Evolutionary conservation across 352 stramenopile genomes (phyloP).

Genomic region (Globisporangium uncinulatum): DNA sequence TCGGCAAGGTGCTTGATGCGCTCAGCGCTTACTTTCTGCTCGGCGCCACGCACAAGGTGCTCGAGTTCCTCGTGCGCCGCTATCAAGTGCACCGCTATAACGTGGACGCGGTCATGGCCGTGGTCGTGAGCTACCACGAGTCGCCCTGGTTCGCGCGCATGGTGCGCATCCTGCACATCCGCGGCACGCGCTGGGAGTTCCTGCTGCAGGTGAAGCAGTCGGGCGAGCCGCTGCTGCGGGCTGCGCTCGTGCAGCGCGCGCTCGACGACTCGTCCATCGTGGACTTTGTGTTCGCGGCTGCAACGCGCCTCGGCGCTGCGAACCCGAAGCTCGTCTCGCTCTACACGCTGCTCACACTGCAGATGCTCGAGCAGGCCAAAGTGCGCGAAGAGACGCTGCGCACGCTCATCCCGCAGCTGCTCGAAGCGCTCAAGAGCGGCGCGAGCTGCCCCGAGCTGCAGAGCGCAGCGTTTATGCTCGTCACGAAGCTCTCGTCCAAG

Average conservation of each 20-base stretch:
- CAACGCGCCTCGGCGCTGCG: constrained; percentile 46
- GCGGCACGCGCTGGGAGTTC: constrained; percentile 79
- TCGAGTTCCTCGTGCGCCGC: constrained; percentile 87
- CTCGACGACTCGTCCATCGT: constrained; percentile 72
- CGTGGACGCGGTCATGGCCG: constrained; percentile 76
- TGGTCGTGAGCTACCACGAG: constrained; percentile 84
- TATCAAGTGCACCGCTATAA: constrained; percentile 87
- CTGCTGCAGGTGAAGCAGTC: constrained; percentile 68
- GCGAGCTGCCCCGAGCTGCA: constrained; percentile 68
- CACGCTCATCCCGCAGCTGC: constrained; percentile 74
- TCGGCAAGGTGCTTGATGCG: constrained; percentile 71
- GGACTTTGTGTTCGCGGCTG: constrained; percentile 64
- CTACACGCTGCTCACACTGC: constrained; percentile 76
- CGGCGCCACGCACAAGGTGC: constrained; percentile 73
- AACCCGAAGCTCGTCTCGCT: constrained; percentile 83
- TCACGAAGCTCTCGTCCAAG: constrained; percentile 81
- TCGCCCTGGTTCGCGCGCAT: constrained; percentile 80
- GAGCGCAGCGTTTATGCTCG: constrained; percentile 77
- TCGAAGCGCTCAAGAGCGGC: constrained; percentile 57
- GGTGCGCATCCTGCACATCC: constrained; percentile 80
- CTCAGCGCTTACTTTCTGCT: constrained; percentile 82
- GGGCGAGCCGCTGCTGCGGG: constrained; percentile 54
- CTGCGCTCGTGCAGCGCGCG: constrained; percentile 67
- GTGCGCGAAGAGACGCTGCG: constrained; percentile 69
- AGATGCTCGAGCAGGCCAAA: constrained; percentile 66